phyloP scores from a whole-genome alignment of 1,139 yeast genomes.

The Candida glucosophila region DNA sequence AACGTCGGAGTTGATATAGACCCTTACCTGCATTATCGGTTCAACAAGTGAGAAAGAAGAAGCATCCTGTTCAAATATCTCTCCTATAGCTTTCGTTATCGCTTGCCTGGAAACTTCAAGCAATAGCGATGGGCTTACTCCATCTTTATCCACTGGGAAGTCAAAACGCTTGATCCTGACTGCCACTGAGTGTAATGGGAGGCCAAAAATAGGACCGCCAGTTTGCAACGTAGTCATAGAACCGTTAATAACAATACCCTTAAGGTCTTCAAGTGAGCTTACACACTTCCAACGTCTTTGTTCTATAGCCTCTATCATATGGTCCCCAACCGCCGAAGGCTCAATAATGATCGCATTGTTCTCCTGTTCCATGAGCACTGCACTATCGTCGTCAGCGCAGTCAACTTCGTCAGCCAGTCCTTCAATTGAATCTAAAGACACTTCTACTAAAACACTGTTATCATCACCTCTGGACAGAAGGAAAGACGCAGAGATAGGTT shows the following conservation, averaged over 20 bases:
- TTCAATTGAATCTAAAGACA: constrained; percentile 48
- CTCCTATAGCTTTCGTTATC: constrained; percentile 23
- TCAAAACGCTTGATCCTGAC: constrained; percentile 44
- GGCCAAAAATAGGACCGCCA: constrained; percentile 63
- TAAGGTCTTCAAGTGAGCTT: constrained; percentile 38
- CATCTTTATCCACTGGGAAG: constrained; percentile 45
- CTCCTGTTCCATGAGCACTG: constrained; percentile 24
- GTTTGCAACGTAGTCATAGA: constrained; percentile 64
- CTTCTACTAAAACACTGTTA: constrained; percentile 16
- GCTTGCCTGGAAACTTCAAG: constrained; percentile 25
- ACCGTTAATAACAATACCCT: constrained; percentile 50
- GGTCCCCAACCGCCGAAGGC: constrained; percentile 18
- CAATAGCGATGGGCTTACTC: constrained; percentile 16
- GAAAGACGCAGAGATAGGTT: constrained; percentile 7
- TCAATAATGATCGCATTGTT: constrained; percentile 30
- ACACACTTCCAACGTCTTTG: constrained; percentile 46
- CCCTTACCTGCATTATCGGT: constrained; percentile 78
- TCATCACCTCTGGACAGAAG: constrained; percentile 8
- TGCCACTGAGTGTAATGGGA: constrained; percentile 57
- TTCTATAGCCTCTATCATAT: constrained; percentile 17
- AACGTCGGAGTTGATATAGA: constrained; percentile 60
- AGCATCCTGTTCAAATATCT: constrained; percentile 12
- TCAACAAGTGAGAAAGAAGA: constrained; percentile 54
- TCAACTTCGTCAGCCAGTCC: constrained; percentile 28
- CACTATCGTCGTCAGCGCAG: constrained; percentile 32